phyloP scores from a whole-genome alignment of 805 yeast species.

The Ogataea dorogensis region DNA sequence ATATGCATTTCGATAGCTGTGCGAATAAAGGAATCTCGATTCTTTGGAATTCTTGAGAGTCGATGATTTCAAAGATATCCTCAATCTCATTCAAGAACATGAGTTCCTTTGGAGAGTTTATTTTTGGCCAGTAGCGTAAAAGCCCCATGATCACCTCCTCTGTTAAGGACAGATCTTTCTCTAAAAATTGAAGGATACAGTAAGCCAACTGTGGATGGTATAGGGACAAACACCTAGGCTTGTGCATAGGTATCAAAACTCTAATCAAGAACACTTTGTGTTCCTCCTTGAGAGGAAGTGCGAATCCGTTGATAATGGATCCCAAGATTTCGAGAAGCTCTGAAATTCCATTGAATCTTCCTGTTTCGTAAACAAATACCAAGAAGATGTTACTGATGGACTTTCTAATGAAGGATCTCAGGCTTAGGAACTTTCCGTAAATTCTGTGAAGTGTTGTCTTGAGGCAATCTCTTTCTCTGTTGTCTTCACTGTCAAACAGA shows the following conservation, averaged over 20 bases:
- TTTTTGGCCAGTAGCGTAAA: conserved; percentile 94
- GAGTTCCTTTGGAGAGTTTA: conserved; percentile 90
- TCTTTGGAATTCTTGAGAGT: conserved; percentile 86
- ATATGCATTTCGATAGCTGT: conserved; percentile 89
- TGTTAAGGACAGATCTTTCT: conserved; percentile 87
- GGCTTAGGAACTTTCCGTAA: conserved; percentile 88
- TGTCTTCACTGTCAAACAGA: conserved; percentile 93
- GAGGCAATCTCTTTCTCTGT: conserved; percentile 90
- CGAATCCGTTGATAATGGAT: conserved; percentile 95
- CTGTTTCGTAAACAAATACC: conserved; percentile 93
- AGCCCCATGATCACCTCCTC: conserved; percentile 97
- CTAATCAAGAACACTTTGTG: conserved; percentile 87
- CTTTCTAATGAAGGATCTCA: conserved; percentile 88
- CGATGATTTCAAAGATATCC: conserved; percentile 94
- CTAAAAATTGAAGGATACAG: conserved; percentile 94
- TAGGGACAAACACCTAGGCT: conserved; percentile 80
- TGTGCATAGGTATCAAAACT: conserved; percentile 88
- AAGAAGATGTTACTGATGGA: conserved; percentile 89
- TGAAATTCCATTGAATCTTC: conserved; percentile 91
- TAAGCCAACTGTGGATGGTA: conserved; percentile 97
- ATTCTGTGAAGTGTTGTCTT: conserved; percentile 95
- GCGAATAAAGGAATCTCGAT: conserved; percentile 92
- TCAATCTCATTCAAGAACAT: conserved; percentile 95
- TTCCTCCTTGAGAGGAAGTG: conserved; percentile 94
- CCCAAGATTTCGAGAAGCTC: conserved; percentile 94